A percentile compares a stretch with the other conserved stretches of the same genome.
phyloP scores from a whole-genome alignment of 2,329 filamentous ascomycete species.

The Fusarium sp. region DNA sequence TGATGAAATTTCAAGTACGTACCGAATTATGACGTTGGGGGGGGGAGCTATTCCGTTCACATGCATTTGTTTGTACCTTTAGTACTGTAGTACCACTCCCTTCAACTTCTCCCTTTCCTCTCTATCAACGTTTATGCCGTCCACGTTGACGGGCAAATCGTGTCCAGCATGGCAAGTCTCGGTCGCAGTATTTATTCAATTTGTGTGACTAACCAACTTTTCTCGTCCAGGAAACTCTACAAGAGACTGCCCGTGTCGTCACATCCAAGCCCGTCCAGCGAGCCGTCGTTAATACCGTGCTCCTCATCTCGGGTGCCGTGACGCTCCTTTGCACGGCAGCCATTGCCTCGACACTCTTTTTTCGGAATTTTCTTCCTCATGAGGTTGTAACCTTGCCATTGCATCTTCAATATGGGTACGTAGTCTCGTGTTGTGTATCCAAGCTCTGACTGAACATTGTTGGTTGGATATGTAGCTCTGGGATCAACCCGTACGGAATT shows the following conservation, averaged over 20 bases:
- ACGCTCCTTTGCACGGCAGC: constrained; percentile 59
- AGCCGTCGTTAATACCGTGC: constrained; percentile 56
- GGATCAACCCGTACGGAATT: constrained; percentile 63
- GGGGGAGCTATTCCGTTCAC: constrained; percentile 35
- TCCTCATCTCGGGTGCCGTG: constrained; percentile 55
- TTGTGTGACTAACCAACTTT: constrained; percentile 9
- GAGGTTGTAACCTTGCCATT: constrained; percentile 62
- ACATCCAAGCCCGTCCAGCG: constrained; percentile 63
- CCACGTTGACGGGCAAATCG: constrained; percentile 12
- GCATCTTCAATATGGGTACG: constrained; percentile 68
- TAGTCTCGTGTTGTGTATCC: constrained; percentile 35
- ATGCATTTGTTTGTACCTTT: constrained; percentile 22
- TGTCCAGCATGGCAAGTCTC: constrained; percentile 33
- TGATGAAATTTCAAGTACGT: constrained; percentile 21
- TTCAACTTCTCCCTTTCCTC: constrained; percentile 15
- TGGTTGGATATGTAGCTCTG: constrained; percentile 49
- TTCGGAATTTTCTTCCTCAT: constrained; percentile 65
- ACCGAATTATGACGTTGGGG: constrained; percentile 38
- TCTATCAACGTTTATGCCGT: constrained; percentile 11
- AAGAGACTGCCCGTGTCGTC: constrained; percentile 50
- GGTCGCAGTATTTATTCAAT: neutral
- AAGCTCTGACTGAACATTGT: constrained; percentile 23
- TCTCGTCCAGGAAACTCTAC: constrained; percentile 47
- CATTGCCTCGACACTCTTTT: constrained; percentile 62
- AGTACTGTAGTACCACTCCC: neutral